Evolutionary conservation across 345 rosid genomes (phyloP).

Genomic region (Eucalyptus microcorys): DNA sequence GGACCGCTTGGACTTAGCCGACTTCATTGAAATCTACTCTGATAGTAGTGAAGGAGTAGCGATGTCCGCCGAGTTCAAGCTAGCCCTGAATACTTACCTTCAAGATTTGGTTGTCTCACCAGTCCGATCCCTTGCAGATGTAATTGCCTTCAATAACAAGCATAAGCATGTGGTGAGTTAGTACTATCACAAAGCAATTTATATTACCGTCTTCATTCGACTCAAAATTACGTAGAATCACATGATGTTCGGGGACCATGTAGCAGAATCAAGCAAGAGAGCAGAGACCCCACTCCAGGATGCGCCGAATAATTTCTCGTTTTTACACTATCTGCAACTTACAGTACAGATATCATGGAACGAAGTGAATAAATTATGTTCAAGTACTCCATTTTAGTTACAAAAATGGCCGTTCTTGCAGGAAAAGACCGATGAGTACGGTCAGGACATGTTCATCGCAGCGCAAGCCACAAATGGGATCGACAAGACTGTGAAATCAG

Average conservation of each 20-base stretch:
- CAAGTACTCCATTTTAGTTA: not conserved
- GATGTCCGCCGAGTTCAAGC: slow-evolving; percentile 43
- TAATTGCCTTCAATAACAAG: slow-evolving; percentile 38
- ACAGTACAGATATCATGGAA: not conserved
- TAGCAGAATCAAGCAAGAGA: not conserved
- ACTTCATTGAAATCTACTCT: slow-evolving; percentile 2
- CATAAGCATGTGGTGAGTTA: slow-evolving; percentile 20
- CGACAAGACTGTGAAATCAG: slow-evolving; percentile 10
- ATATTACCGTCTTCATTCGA: not conserved
- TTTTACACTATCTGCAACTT: not conserved
- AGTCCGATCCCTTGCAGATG: slow-evolving; percentile 47
- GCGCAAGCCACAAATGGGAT: slow-evolving; percentile 32
- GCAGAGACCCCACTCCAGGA: not conserved
- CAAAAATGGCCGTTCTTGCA: not conserved
- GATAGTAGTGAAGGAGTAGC: slow-evolving; percentile 24
- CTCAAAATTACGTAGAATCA: not conserved
- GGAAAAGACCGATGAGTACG: slow-evolving; percentile 41
- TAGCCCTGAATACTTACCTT: slow-evolving; percentile 36
- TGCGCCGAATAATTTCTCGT: not conserved
- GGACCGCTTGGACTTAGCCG: slow-evolving; percentile 25
- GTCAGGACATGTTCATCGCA: slow-evolving; percentile 22
- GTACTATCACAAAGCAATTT: not conserved
- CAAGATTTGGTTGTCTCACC: slow-evolving; percentile 28
- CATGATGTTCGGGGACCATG: not conserved
- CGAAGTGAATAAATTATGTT: not conserved